phyloP scores from a whole-genome alignment of 2,329 filamentous ascomycete genomes.

The Colletotrichum sp. region DNA sequence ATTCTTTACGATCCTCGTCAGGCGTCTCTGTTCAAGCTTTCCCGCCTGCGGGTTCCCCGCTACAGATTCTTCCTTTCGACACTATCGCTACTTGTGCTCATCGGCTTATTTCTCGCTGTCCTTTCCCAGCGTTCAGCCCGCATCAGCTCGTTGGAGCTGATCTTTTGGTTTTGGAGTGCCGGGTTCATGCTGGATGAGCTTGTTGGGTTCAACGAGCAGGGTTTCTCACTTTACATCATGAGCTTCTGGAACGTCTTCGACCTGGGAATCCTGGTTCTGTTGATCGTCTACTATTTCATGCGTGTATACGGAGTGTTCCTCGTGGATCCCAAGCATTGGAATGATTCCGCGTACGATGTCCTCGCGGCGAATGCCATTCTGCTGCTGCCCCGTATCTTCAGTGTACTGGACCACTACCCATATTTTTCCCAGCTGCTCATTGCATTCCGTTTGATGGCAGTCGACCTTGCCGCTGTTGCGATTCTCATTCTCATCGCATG shows the following conservation, averaged over 20 bases:
- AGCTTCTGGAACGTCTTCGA: constrained; percentile 98
- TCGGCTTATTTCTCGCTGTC: constrained; percentile 85
- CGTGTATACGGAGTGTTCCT: constrained; percentile 87
- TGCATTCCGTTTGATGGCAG: constrained; percentile 91
- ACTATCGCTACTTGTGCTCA: constrained; percentile 81
- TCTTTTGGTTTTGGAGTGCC: constrained; percentile 98
- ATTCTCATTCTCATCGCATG: constrained; percentile 85
- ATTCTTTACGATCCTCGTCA: constrained; percentile 89
- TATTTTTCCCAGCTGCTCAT: constrained; percentile 96
- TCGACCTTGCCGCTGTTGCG: constrained; percentile 85
- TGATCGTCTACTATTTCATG: constrained; percentile 89
- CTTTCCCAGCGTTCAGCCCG: constrained; percentile 75
- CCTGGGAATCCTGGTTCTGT: constrained; percentile 82
- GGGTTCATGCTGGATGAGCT: constrained; percentile 97
- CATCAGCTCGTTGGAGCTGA: constrained; percentile 83
- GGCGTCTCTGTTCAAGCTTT: constrained; percentile 90
- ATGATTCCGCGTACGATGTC: constrained; percentile 91
- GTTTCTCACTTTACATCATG: constrained; percentile 95
- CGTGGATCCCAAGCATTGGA: constrained; percentile 75
- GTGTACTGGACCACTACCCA: constrained; percentile 90
- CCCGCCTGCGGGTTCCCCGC: constrained; percentile 85
- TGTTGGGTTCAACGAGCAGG: constrained; percentile 95
- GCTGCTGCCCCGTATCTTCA: constrained; percentile 89
- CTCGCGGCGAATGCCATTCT: constrained; percentile 89
- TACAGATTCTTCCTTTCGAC: constrained; percentile 93